A percentile compares a stretch with the other conserved stretches of the same genome.
Evolutionary conservation across 306 rosid genomes (phyloP).

Genomic region (Vachellia pachyceras): DNA sequence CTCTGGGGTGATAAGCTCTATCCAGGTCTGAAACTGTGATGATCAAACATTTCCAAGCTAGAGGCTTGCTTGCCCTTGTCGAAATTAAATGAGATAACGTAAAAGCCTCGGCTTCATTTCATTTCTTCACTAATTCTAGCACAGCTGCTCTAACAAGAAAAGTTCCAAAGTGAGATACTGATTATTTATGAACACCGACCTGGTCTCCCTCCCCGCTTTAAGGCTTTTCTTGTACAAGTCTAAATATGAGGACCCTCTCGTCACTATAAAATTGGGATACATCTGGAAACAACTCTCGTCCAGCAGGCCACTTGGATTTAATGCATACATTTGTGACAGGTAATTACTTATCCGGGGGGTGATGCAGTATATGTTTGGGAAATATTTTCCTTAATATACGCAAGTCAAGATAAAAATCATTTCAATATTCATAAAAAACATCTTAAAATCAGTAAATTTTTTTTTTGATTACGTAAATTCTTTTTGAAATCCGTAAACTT

Average conservation of each 20-base stretch:
- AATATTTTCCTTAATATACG: too few species aligned
- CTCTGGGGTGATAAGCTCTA: background rate
- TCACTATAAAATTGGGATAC: slow-evolving; percentile 19
- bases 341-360: background rate
- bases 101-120: slow-evolving; percentile 2
- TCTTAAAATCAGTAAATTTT: too few species aligned
- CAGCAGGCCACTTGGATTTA: slow-evolving; percentile 5
- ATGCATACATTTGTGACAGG: background rate
- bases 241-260: slow-evolving; percentile 4
- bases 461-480: too few species aligned
- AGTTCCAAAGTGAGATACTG: background rate
- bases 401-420: too few species aligned
- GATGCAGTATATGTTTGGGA: too few species aligned
- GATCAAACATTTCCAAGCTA: background rate
- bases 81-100: slow-evolving; percentile 30
- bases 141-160: too few species aligned
- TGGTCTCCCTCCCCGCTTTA: slow-evolving; percentile 16
- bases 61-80: slow-evolving; percentile 23
- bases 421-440: too few species aligned
- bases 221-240: slow-evolving; percentile 20
- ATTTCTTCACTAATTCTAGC: too few species aligned
- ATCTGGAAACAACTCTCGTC: slow-evolving; percentile 29
- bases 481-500: too few species aligned
- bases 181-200: background rate
- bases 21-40: slow-evolving; percentile 13